Percentiles rank a stretch among this genome's conserved stretches.
Conservation (phyloP, 1,284 basidiomycete genomes). For the Naganishia liquefaciens region DNA sequence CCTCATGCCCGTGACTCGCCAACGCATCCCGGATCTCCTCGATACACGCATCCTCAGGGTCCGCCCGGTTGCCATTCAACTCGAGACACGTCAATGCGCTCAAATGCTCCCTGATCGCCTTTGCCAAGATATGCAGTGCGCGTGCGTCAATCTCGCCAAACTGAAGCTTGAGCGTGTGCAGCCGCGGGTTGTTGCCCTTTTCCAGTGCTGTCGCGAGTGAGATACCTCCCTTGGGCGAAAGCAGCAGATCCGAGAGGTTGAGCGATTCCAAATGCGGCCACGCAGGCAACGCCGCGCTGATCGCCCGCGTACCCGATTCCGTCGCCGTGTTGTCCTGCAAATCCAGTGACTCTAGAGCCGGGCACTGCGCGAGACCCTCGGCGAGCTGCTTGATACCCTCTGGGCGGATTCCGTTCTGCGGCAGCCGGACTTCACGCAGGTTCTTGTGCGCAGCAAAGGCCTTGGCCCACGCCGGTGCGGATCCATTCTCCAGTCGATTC, state of each 20-base stretch:
- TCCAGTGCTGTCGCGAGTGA: conserved; percentile 63
- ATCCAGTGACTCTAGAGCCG: conserved; percentile 74
- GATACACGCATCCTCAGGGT: conserved; percentile 76
- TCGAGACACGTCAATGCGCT: conserved; percentile 67
- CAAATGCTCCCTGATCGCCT: conserved; percentile 65
- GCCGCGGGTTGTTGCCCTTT: conserved; percentile 68
- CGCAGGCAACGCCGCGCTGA: conserved; percentile 68
- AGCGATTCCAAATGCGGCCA: conserved; percentile 76
- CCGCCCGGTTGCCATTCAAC: conserved; percentile 82
- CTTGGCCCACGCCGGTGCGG: conserved; percentile 77
- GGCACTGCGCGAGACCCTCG: conserved; percentile 70
- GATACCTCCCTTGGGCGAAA: conserved; percentile 66
- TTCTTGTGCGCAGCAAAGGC: conserved; percentile 83
- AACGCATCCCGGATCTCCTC: conserved; percentile 66
- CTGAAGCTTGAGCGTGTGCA: conserved; percentile 77
- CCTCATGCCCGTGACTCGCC: conserved; percentile 72
- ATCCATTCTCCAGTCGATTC: conserved; percentile 91
- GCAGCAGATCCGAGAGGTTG: conserved; percentile 89
- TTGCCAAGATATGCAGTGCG: conserved; percentile 68
- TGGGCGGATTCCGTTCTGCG: conserved; percentile 96
- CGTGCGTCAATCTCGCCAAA: conserved; percentile 82
- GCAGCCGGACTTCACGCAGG: conserved; percentile 84
- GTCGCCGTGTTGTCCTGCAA: conserved; percentile 96
- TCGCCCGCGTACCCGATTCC: conserved; percentile 67
- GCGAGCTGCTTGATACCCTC: conserved; percentile 84